These are phyloP conservation scores for Clonostachys chloroleuca DNA, from an alignment of 2,329 filamentous ascomycete genomes.

Conservation along the genomic window DNA sequence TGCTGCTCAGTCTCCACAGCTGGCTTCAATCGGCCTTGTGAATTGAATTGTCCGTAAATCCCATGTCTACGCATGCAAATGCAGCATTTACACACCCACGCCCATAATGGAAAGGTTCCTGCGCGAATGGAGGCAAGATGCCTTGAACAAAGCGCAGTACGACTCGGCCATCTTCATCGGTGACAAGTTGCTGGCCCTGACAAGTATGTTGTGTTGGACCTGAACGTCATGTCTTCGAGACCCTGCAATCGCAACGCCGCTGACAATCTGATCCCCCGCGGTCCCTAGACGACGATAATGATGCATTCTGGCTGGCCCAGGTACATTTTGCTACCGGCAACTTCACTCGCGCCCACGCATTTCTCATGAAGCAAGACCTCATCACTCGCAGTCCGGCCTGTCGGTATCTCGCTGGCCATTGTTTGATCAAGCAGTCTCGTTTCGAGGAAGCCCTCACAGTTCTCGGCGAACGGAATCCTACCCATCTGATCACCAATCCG, in stretches of 20 bases:
- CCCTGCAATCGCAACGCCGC: not conserved
- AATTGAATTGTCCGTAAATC: too few relatives aligned
- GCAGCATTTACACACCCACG: too few relatives aligned
- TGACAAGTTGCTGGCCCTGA: slow-evolving; percentile 92
- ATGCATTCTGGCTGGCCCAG: slow-evolving; percentile 97
- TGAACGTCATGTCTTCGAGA: not conserved
- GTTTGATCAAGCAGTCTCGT: slow-evolving; percentile 85
- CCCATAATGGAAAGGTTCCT: slow-evolving; percentile 81
- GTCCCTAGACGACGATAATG: slow-evolving; percentile 75
- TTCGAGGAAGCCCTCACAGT: slow-evolving; percentile 84
- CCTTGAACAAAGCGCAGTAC: slow-evolving; percentile 92
- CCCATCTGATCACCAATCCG: slow-evolving; percentile 69
- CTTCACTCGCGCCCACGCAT: slow-evolving; percentile 84
- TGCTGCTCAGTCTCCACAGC: too few relatives aligned
- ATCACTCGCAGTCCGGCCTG: slow-evolving; percentile 79
- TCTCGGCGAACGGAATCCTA: slow-evolving; percentile 91
- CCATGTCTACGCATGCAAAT: too few relatives aligned
- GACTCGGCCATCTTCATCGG: slow-evolving; percentile 96
- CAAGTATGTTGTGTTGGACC: slow-evolving; percentile 56
- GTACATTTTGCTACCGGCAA: slow-evolving; percentile 95
- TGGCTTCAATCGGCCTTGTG: too few relatives aligned
- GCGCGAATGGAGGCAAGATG: slow-evolving; percentile 91
- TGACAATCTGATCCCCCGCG: not conserved
- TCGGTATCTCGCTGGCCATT: slow-evolving; percentile 89
- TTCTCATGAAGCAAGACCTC: slow-evolving; percentile 80